phyloP scores from a whole-genome alignment of 805 yeast genomes.

The Candida insectorum region DNA sequence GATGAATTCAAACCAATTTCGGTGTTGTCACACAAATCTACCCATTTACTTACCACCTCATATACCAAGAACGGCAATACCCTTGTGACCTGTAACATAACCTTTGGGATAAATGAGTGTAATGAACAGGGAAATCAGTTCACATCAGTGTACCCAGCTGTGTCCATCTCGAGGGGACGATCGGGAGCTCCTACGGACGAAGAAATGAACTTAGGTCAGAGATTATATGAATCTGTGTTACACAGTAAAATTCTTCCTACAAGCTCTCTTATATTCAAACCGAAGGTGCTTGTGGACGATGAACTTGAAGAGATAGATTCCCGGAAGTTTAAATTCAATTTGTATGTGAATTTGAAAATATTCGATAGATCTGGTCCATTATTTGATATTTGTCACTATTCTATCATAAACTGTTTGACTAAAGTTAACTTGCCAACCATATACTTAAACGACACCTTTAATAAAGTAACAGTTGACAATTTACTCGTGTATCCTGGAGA shows the following conservation, averaged over 20 bases:
- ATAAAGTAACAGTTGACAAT: slow-evolving; percentile 4
- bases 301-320: slow-evolving; percentile 4
- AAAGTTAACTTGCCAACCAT: slow-evolving; percentile 63
- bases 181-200: slow-evolving; percentile 81
- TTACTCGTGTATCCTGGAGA: slow-evolving; percentile 5
- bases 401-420: slow-evolving; percentile 60
- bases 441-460: slow-evolving; percentile 23
- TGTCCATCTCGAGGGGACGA: slow-evolving; percentile 73
- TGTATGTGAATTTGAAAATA: slow-evolving; percentile 72
- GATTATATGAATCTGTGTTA: slow-evolving; percentile 55
- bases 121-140: slow-evolving; percentile 13
- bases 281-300: slow-evolving; percentile 18
- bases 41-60: slow-evolving; percentile 11
- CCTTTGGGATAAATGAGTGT: slow-evolving; percentile 8
- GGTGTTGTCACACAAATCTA: slow-evolving; percentile 23
- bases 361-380: slow-evolving; percentile 80
- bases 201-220: slow-evolving; percentile 73
- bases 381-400: slow-evolving; percentile 71
- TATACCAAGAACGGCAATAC: slow-evolving; percentile 13
- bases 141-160: slow-evolving; percentile 60
- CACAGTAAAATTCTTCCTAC: slow-evolving; percentile 52
- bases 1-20: slow-evolving; percentile 66
- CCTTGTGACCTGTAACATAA: slow-evolving; percentile 9
- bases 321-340: slow-evolving; percentile 36
- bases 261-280: slow-evolving; percentile 24